Percentiles rank a stretch among this genome's conserved stretches.
Evolutionary conservation across 2,329 filamentous ascomycete species (phyloP).

Genomic region (Microdochium paspali): DNA sequence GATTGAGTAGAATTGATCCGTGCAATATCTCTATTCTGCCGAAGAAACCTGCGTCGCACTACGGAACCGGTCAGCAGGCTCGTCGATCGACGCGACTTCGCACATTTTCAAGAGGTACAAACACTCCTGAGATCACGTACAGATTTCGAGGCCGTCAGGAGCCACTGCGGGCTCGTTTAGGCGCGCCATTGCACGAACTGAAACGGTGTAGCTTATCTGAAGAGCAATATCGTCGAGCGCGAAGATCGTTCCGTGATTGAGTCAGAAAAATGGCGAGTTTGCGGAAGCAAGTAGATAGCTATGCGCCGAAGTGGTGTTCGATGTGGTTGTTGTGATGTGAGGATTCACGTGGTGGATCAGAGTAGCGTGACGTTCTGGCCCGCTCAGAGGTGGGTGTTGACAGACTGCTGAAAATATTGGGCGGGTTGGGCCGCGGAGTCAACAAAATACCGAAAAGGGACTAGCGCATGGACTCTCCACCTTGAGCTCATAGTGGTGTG

Average conservation of each 20-base stretch:
- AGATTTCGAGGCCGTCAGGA: conserved; percentile 33
- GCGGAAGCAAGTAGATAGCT: not conserved
- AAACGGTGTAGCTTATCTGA: not conserved
- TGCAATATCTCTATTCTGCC: conserved; percentile 78
- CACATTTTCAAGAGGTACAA: conserved; percentile 1
- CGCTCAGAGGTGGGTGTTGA: conserved; percentile 7
- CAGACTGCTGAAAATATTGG: conserved; percentile 8
- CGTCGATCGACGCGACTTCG: conserved; percentile 1
- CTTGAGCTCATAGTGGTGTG: too few relatives aligned
- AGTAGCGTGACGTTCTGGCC: not conserved
- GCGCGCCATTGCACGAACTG: conserved; percentile 57
- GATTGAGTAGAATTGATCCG: conserved; percentile 70
- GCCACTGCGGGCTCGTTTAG: conserved; percentile 66
- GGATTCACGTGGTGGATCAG: not conserved
- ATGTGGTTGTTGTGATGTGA: not conserved
- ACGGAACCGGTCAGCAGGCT: conserved; percentile 7
- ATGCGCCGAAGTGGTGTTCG: not conserved
- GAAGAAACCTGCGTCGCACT: conserved; percentile 73
- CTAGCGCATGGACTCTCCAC: conserved; percentile 6
- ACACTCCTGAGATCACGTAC: conserved; percentile 5
- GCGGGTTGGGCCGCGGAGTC: conserved; percentile 8
- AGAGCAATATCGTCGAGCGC: not conserved
- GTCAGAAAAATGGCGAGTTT: not conserved
- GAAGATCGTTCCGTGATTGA: not conserved
- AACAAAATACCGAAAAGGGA: conserved; percentile 15